Evolutionary conservation across 2,329 filamentous ascomycete genomes (phyloP).

Genomic region (Raffaelea albimanens): DNA sequence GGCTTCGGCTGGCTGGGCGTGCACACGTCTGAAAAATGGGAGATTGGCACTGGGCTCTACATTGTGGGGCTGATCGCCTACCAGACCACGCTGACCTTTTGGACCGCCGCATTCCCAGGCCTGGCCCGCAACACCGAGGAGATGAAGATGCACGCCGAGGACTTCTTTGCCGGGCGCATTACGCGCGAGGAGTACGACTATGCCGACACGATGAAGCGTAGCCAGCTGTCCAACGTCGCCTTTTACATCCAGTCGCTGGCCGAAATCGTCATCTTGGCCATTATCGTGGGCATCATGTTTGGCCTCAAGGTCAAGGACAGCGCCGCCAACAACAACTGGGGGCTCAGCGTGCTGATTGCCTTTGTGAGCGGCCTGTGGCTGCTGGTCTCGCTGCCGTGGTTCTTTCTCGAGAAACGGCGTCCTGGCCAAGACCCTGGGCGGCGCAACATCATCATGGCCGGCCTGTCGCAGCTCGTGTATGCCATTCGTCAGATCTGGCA

Average conservation of each 20-base stretch:
- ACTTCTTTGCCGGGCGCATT: not conserved
- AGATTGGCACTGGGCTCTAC: not conserved
- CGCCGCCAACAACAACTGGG: slow-evolving; percentile 2
- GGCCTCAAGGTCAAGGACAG: slow-evolving; percentile 1
- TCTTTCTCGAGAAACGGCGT: slow-evolving; percentile 15
- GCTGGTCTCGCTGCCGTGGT: slow-evolving; percentile 13
- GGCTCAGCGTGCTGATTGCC: not conserved
- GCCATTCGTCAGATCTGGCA: slow-evolving; percentile 2
- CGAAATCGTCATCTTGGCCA: slow-evolving; percentile 3
- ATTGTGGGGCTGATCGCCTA: slow-evolving; percentile 3
- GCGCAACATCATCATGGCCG: not conserved
- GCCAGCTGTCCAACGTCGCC: slow-evolving; percentile 2
- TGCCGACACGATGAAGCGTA: slow-evolving; percentile 3
- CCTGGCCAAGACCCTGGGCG: slow-evolving; percentile 13
- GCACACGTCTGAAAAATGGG: not conserved
- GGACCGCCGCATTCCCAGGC: slow-evolving; percentile 1
- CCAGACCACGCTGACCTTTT: slow-evolving; percentile 3
- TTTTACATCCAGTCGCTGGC: slow-evolving; percentile 1
- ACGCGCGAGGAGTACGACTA: slow-evolving; percentile 1
- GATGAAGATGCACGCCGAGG: not conserved
- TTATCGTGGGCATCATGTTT: slow-evolving; percentile 2
- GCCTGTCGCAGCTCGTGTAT: not conserved
- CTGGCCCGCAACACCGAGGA: slow-evolving; percentile 1
- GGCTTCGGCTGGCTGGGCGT: slow-evolving; percentile 3
- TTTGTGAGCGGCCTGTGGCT: slow-evolving; percentile 3